Conservation (phyloP, 2,329 filamentous ascomycete genomes). For the Cladosporium cucumerinum region DNA sequence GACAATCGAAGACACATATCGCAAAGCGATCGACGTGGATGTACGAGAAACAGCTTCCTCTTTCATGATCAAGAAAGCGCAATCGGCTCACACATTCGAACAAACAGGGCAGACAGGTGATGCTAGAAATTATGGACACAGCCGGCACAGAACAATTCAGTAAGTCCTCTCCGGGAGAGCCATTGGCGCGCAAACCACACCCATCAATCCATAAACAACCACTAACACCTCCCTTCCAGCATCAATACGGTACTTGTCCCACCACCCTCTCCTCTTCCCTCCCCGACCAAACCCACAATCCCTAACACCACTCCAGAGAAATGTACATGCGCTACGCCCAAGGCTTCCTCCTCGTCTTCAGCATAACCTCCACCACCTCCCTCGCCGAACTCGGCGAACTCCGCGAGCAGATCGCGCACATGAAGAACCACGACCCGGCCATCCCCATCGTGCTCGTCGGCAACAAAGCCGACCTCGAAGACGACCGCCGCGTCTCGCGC, state of each 20-base stretch:
- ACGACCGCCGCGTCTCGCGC: conserved; percentile 74
- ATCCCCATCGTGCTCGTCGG: conserved; percentile 80
- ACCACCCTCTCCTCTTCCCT: neutral
- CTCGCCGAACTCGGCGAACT: conserved; percentile 76
- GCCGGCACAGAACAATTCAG: conserved; percentile 91
- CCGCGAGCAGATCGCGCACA: conserved; percentile 83
- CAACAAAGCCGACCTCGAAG: conserved; percentile 87
- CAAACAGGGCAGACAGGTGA: conserved; percentile 77
- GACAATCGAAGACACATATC: conserved; percentile 61
- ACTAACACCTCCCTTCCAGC: conserved; percentile 18
- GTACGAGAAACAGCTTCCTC: neutral
- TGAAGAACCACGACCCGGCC: conserved; percentile 72
- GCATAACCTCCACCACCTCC: conserved; percentile 82
- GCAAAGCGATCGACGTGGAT: conserved; percentile 69
- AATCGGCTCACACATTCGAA: neutral
- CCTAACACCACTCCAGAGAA: conserved; percentile 50
- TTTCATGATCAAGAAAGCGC: neutral
- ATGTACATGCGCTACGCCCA: conserved; percentile 92
- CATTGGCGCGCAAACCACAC: neutral
- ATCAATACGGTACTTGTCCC: conserved; percentile 25
- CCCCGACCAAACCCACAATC: neutral
- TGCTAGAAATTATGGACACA: conserved; percentile 88
- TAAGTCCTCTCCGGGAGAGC: conserved; percentile 47
- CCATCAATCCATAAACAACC: neutral
- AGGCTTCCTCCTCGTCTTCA: conserved; percentile 88